These are phyloP conservation scores for Epichloe festucae DNA, from an alignment of 2,329 filamentous ascomycete species.

Conservation along the genomic window DNA sequence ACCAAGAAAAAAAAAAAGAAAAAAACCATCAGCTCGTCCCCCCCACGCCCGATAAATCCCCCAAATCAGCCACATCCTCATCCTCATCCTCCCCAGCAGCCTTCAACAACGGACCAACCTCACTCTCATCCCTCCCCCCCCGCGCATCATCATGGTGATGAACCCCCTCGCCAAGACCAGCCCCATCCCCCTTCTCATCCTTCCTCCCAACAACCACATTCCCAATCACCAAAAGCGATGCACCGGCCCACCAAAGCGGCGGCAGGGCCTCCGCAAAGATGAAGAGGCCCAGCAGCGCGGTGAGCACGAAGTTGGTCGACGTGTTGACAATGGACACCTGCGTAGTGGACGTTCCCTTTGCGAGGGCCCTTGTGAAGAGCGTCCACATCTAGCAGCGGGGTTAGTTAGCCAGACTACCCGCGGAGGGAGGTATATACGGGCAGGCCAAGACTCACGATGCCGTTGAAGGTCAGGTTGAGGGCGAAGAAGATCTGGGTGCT, in stretches of 20 bases:
- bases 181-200: conserved; percentile 34
- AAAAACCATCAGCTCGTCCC: neutral
- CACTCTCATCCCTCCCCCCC: conserved; percentile 11
- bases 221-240: conserved; percentile 56
- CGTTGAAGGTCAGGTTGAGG: conserved; percentile 64
- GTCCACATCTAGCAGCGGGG: conserved; percentile 55
- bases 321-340: conserved; percentile 76
- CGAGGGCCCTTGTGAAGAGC: conserved; percentile 67
- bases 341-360: conserved; percentile 59
- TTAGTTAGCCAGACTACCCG: neutral
- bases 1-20: neutral
- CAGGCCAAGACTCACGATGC: conserved; percentile 36
- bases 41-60: conserved; percentile 12
- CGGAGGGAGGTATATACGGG: neutral
- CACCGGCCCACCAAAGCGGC: conserved; percentile 65
- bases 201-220: conserved; percentile 67
- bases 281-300: conserved; percentile 54
- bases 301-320: conserved; percentile 68
- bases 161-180: conserved; percentile 1
- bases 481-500: conserved; percentile 52
- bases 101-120: conserved; percentile 16
- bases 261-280: conserved; percentile 63
- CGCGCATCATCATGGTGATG: no score
- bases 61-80: conserved; percentile 24
- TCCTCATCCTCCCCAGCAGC: conserved; percentile 10